Evolutionary conservation across 73 alveolate genomes (phyloP).

Genomic region (Symbiodinium pilosum): DNA sequence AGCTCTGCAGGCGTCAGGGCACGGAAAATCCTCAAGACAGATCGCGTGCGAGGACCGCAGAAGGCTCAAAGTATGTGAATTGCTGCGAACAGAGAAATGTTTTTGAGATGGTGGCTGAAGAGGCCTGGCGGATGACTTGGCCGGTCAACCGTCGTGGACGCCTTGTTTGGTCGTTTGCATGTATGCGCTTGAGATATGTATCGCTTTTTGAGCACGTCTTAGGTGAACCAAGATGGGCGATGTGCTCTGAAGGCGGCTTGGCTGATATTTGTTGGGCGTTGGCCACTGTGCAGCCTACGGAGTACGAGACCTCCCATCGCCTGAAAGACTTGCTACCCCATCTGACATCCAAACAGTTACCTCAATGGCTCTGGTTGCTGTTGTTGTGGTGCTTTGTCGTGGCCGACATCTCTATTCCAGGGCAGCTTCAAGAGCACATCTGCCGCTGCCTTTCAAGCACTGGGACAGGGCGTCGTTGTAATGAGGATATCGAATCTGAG

Average conservation of each 20-base stretch:
- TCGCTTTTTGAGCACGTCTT: background rate
- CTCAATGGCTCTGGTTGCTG: background rate
- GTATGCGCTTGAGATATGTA: background rate
- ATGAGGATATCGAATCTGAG: background rate
- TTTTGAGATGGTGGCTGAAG: background rate
- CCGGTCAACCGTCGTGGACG: background rate
- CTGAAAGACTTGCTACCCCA: background rate
- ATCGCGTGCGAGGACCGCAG: background rate
- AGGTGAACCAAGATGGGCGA: background rate
- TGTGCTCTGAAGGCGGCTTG: background rate
- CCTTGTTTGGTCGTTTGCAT: background rate
- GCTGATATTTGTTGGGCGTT: background rate
- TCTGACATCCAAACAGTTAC: background rate
- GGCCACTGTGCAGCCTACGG: background rate
- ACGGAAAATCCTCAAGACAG: background rate
- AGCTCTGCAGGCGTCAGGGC: background rate
- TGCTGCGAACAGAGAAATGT: background rate
- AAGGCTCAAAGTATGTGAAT: background rate
- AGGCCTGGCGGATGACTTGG: background rate
- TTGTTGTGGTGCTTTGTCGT: background rate
- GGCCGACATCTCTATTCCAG: background rate
- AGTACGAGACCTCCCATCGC: background rate
- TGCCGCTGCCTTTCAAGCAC: background rate
- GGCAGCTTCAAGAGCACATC: background rate
- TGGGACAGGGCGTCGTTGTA: background rate